phyloP scores from a whole-genome alignment of 1,284 basidiomycete genomes.

The Rhodotorula mucilaginosa region DNA sequence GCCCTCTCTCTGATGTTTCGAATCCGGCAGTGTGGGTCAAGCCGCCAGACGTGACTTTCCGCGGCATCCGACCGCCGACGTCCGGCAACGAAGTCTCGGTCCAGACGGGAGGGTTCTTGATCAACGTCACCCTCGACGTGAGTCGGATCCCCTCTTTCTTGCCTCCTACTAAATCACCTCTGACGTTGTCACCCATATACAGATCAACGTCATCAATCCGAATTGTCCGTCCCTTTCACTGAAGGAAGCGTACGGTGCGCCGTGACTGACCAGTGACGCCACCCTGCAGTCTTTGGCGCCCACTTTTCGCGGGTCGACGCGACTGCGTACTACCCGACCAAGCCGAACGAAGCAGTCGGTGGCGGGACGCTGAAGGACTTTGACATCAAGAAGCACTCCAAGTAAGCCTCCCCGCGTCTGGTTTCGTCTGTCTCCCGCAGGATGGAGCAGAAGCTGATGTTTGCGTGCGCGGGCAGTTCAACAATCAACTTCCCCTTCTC shows the following conservation, averaged over 20 bases:
- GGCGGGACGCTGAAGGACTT: conserved; percentile 41
- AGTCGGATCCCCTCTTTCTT: neutral
- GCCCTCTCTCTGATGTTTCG: neutral
- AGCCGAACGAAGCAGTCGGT: conserved; percentile 39
- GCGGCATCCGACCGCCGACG: conserved; percentile 42
- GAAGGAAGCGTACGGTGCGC: neutral
- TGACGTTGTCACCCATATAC: neutral
- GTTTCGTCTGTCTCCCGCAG: neutral
- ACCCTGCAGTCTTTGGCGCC: conserved; percentile 44
- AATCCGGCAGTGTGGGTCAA: conserved; percentile 43
- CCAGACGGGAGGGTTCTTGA: conserved; percentile 38
- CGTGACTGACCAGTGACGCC: neutral
- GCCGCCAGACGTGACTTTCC: conserved; percentile 46
- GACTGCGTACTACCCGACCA: conserved; percentile 42
- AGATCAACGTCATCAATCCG: conserved; percentile 45
- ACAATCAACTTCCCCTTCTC: conserved; percentile 44
- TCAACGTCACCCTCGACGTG: conserved; percentile 42
- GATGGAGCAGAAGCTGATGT: conserved; percentile 7
- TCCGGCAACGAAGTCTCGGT: conserved; percentile 41
- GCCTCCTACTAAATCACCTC: too few species aligned
- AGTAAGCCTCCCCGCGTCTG: conserved; percentile 27
- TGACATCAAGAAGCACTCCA: conserved; percentile 39
- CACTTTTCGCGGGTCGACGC: conserved; percentile 40
- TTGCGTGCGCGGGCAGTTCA: conserved; percentile 23
- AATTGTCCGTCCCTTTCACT: conserved; percentile 29